Evolutionary conservation across 176 grass and related monocot species (phyloP).

Genomic region (Calamus simplicifolius): DNA sequence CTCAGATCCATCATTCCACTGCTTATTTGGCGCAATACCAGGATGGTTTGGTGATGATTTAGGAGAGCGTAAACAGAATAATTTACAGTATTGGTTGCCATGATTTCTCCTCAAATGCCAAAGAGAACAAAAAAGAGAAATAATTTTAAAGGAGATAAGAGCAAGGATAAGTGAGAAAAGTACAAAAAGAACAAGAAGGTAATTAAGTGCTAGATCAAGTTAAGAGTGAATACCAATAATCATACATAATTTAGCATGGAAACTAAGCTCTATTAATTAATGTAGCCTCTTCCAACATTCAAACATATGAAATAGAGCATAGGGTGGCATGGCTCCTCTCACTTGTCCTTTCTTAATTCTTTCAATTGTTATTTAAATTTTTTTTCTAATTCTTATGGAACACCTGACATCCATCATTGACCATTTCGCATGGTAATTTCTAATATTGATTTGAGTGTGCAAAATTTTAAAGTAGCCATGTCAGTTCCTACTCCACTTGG

Average conservation of each 20-base stretch:
- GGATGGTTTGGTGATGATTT: too few relatives aligned
- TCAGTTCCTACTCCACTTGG: too few relatives aligned
- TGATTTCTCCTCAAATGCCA: too few relatives aligned
- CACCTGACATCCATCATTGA: conserved; percentile 8
- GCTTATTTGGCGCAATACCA: too few relatives aligned
- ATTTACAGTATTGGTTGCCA: too few relatives aligned
- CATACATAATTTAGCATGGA: conserved; percentile 98
- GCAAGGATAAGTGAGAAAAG: conserved; percentile 9
- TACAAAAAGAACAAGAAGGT: too few relatives aligned
- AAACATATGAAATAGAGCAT: conserved; percentile 83
- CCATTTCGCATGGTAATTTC: conserved; percentile 76
- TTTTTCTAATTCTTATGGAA: conserved; percentile 4
- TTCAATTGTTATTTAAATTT: background rate
- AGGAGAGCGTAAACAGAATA: too few relatives aligned
- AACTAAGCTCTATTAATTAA: conserved; percentile 47
- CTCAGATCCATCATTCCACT: too few relatives aligned
- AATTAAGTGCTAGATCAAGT: too few relatives aligned
- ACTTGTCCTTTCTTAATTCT: conserved; percentile 14
- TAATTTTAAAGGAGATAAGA: too few relatives aligned
- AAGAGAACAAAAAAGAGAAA: too few relatives aligned
- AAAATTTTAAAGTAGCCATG: conserved; percentile 88
- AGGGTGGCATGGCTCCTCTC: conserved; percentile 46
- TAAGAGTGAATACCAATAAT: conserved; percentile 94
- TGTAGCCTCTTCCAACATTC: conserved; percentile 54
- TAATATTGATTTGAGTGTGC: conserved; percentile 73